These are phyloP conservation scores for Cymbidium sinense DNA, from an alignment of 106 monocot genomes.

Conservation along the genomic window DNA sequence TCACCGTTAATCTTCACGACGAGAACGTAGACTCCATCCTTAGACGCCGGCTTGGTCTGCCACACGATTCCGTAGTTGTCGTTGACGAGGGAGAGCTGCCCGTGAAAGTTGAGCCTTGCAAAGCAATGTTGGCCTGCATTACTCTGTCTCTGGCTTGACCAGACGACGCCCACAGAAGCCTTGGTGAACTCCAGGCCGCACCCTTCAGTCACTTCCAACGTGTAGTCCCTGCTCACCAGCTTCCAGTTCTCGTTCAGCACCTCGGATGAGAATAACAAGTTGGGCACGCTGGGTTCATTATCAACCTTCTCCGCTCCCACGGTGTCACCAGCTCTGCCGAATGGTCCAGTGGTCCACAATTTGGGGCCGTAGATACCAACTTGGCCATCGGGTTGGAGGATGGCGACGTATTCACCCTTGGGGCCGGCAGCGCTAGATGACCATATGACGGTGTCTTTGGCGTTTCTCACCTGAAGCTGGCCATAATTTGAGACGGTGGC, in stretches of 20 bases:
- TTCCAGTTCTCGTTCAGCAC: not conserved
- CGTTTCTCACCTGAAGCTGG: not conserved
- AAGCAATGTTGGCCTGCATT: not conserved
- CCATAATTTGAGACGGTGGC: not conserved
- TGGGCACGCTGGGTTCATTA: not conserved
- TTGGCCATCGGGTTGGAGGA: not conserved
- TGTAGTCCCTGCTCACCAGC: slow-evolving; percentile 5
- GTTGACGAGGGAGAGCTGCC: not conserved
- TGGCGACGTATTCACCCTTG: not conserved
- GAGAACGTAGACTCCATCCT: not conserved
- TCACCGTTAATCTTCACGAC: not conserved
- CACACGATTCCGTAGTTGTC: not conserved
- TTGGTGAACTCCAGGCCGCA: not conserved
- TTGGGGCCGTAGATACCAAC: not conserved
- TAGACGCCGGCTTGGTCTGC: not conserved
- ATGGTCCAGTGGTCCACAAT: not conserved
- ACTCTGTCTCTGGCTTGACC: not conserved
- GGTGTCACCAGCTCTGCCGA: not conserved
- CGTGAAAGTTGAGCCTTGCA: not conserved
- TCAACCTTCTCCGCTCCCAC: not conserved
- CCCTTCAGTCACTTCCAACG: not conserved
- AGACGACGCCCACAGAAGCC: not conserved
- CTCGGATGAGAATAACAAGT: not conserved
- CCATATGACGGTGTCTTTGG: not conserved
- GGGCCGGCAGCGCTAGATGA: not conserved